Evolutionary conservation across 169 alveolate genomes (phyloP), one percentile per base, ranked within the genome.

Genomic region (Cryptosporidium tyzzeri): DNA sequence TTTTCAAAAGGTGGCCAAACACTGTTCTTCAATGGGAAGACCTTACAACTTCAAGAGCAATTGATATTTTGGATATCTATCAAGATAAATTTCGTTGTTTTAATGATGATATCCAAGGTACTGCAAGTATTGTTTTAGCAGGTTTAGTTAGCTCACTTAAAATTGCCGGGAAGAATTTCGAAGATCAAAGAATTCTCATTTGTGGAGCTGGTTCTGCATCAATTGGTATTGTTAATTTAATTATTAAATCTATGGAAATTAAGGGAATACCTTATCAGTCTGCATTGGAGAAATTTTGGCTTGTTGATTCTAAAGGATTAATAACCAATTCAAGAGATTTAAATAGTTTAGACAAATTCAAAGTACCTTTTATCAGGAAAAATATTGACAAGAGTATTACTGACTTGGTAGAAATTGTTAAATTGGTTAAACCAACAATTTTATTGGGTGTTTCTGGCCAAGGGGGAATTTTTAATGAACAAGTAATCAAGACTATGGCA

Each of bases 91-190:
- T 69, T 50, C 85, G 93, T 69, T 84, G 93, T 48, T 93, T 92
- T 92, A 93, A 93, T 71, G 96, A 93, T 62, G 96, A 92, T 53
- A 92, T 92, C 31, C 93, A 92, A 70, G 95, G 95, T 45, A 93
- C 95, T 21, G 94, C 94, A 2, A 91, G 93, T 6, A 91, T 87
- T 48, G 93, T 86, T n/a, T 59, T 93, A 58, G 95, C 95, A 1
- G 95, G 93, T 0, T 21, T 86, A 48, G 26, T 86, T 26, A 68
- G 80, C 45, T 84, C 87, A 45, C 37, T 89, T 69, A 92, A 91
- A 58, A 62, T 85, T 41, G 44, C 67, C 21, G 59, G 44, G 21
- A 89, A 21, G 53, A 71, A 45, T 62, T 86, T 92, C 26, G 48
- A 37, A 68, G 91, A 92, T 69, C 84, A 92, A 73, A 87, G 86